Base-by-base conservation (phyloP, 306 rosid genomes). In the Cucumis melo region DNA sequence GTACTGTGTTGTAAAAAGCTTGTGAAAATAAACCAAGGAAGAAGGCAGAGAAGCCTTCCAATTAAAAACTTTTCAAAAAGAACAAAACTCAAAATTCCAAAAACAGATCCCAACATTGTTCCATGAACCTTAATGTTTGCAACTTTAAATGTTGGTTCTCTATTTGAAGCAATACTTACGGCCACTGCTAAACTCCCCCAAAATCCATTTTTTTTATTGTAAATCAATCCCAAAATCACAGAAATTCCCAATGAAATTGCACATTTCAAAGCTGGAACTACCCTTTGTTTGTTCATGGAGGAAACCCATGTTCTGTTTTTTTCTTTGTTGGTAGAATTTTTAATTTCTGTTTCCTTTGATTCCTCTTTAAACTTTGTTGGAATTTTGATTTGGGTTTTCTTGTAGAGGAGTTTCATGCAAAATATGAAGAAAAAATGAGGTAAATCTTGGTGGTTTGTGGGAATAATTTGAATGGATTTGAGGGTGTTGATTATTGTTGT, bases 161-260 rank as follows among this genome's bases (percentile, higher is more conserved):
- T 80, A 16, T 82, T 84, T 0, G 93, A 65, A 10, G 84, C 81
- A 27, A 78, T 78, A 80, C 88, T 83, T 20, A 88, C 82, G 9
- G 97, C 97, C 3, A 91, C 86, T 0, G 91, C 82, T 14, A 91
- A 91, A 32, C 91, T 92, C 17, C 93, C 77, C 97, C 93, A 88
- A 4, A 24, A 75, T 14, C 91, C 95, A 20, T 87, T 83, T 21
- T 81, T 78, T 66, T 88, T 87, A 80, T 89, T 87, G 51, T 88
- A 91, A 1, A 73, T 24, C 62, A 85, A 65, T 57, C 97, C 96
- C 72, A 89, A 76, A 54, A 87, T 75, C 23, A 89, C 89, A 0
- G 97, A 78, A 4, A 87, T 78, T 19, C 93, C 95, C 81, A 89
- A 50, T 1, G 97, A 82, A 59, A 91, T 62, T 3, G 90, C 85